Evolutionary conservation across 1,284 basidiomycete genomes (phyloP), one percentile per base, ranked within the genome.

Genomic region (Puccinia triticina): DNA sequence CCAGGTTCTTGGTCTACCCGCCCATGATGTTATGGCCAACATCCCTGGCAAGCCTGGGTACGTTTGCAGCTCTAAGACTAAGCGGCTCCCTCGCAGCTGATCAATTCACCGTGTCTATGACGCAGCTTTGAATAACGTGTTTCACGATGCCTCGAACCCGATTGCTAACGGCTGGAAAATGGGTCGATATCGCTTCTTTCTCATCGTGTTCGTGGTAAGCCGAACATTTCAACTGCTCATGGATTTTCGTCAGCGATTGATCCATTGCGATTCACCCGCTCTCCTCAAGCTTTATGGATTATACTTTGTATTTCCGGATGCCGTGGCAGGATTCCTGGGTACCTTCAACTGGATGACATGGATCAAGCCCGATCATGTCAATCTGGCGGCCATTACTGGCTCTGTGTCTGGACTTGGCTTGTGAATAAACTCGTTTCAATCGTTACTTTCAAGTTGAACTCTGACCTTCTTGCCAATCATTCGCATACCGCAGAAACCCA

Each of bases 291-390:
- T 50, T 16, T 81, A 83, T 59, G 83, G 84, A 7, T 69, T 84
- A 71, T 85, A 85, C 72, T 84, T 83, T 43, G 83, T 85, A 10
- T 80, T 83, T 18, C 84, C 83, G 32, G 74, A 82, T 71, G 55
- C 64, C n/a, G 67, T 79, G 23, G 87, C 87, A 83, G 82, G 82
- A 18, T 89, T 88, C 16, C 87, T 91, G 10, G 88, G 88, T 16
- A 88, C 87, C 83, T 91, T 91, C 86, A 90, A 89, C 84, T 91
- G 91, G 90, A 88, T 91, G 26, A 89, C 88, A 83, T 91, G 90
- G 90, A 91, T 91, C 84, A 83, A 82, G 3, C 84, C 84, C 34
- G 72, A 84, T 57, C 83, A 76, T 77, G 50, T 83, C 72, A 78
- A 83, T 50, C 71, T 84, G 53, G 76, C 75, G 29, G 83, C 80